These are phyloP conservation scores for Glaciozyma martinii DNA, from an alignment of 768 basidiomycete genomes.

Conservation along the genomic window DNA sequence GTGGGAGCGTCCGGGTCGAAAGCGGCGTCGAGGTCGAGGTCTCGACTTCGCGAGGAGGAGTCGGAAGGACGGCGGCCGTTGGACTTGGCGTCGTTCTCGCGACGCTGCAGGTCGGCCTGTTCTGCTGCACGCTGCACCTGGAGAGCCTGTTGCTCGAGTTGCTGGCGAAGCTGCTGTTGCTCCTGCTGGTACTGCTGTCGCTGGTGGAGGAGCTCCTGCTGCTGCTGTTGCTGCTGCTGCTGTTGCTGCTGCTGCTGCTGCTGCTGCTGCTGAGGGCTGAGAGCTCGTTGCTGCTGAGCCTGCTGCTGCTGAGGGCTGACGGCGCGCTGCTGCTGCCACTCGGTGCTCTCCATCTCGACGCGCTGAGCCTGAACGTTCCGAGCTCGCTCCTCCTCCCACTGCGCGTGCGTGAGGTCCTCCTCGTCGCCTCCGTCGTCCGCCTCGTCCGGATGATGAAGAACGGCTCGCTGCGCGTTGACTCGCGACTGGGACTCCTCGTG, in stretches of 20 bases:
- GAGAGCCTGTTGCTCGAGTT: not conserved
- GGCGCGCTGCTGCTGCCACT: not conserved
- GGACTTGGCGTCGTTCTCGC: not conserved
- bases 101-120: not conserved
- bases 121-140: not conserved
- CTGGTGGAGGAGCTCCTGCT: not conserved
- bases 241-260: too few species aligned
- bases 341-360: not conserved
- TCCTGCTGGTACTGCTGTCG: not conserved
- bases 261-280: not conserved
- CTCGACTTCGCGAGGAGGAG: not conserved
- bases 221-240: not conserved
- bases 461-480: not conserved
- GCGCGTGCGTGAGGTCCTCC: constrained; percentile 1
- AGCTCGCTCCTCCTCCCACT: not conserved
- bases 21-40: constrained; percentile 57
- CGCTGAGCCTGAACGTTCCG: not conserved
- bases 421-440: constrained; percentile 13
- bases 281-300: too few species aligned
- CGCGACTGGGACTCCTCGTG: constrained; percentile 2
- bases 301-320: not conserved
- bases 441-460: constrained; percentile 8
- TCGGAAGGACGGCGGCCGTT: constrained; percentile 9
- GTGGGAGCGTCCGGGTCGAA: constrained; percentile 53
- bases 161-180: not conserved